Conservation (phyloP, 441 rosid genomes). For the Erodium texanum region DNA sequence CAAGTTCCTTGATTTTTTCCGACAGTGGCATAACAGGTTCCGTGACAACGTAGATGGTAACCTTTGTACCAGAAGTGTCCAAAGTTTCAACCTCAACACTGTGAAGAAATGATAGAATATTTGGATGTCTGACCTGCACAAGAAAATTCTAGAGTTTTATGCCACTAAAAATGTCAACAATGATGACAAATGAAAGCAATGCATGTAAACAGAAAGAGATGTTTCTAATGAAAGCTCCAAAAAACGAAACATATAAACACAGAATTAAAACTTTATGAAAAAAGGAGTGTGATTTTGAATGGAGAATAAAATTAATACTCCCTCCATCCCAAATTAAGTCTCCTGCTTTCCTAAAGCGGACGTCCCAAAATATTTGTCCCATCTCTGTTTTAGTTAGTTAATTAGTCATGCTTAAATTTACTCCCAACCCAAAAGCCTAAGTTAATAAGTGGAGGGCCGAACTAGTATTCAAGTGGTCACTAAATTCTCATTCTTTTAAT, state of each 20-base stretch:
- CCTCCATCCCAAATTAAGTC: not conserved
- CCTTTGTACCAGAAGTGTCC: conserved; percentile 61
- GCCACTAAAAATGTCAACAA: not conserved
- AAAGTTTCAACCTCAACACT: conserved; percentile 81
- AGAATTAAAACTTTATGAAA: not conserved
- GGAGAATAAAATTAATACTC: not conserved
- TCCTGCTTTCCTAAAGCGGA: not conserved
- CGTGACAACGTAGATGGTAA: conserved; percentile 84
- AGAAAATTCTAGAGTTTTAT: conserved; percentile 6
- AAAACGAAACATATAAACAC: not conserved
- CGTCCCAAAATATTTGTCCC: too few species aligned
- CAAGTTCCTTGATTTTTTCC: conserved; percentile 88
- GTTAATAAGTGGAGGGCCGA: too few species aligned
- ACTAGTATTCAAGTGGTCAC: too few species aligned
- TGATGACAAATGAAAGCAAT: not conserved
- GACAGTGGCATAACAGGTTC: conserved; percentile 93
- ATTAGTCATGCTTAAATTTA: too few species aligned
- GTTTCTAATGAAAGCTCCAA: not conserved
- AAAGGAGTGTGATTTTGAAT: not conserved
- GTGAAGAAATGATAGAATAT: conserved; percentile 81
- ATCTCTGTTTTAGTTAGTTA: not conserved
- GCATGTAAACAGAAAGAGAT: not conserved
- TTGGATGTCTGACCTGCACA: conserved; percentile 94
- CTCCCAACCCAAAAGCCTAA: too few species aligned
- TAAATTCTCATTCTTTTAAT: too few species aligned